These are phyloP conservation scores for Ceratobasidium theobromae DNA, from an alignment of 1,284 basidiomycete species.

Conservation along the genomic window DNA sequence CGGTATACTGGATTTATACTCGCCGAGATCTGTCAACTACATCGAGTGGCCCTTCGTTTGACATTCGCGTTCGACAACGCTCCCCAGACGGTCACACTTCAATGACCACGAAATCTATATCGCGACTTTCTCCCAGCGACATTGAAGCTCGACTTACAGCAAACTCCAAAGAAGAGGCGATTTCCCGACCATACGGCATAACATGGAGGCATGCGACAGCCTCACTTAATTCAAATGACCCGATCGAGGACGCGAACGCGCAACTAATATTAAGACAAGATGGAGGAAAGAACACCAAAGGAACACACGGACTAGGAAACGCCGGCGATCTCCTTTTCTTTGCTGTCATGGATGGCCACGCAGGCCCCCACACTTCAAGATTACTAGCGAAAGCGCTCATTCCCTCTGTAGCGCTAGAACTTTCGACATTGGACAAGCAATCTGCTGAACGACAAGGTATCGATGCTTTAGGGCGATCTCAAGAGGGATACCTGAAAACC, in stretches of 20 bases:
- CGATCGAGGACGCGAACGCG: conserved; percentile 85
- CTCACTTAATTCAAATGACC: conserved; percentile 79
- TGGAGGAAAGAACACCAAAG: conserved; percentile 35
- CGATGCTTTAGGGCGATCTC: background rate
- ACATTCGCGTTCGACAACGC: conserved; percentile 28
- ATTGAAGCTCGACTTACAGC: conserved; percentile 62
- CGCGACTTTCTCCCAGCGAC: conserved; percentile 58
- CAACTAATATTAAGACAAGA: conserved; percentile 70
- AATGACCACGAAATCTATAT: conserved; percentile 41
- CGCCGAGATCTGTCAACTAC: background rate
- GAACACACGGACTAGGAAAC: background rate
- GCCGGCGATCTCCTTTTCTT: conserved; percentile 80
- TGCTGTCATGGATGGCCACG: conserved; percentile 91
- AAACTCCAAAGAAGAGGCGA: conserved; percentile 47
- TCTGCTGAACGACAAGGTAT: conserved; percentile 28
- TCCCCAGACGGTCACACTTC: conserved; percentile 25
- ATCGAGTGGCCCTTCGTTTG: conserved; percentile 21
- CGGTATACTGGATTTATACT: background rate
- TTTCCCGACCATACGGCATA: conserved; percentile 51
- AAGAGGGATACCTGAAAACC: background rate
- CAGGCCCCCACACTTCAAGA: conserved; percentile 80
- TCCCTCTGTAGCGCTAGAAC: conserved; percentile 80
- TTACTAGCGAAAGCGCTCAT: conserved; percentile 85
- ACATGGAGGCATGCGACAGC: conserved; percentile 75
- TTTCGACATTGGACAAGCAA: conserved; percentile 55